A percentile compares a stretch with the other conserved stretches of the same genome.
Conservation (phyloP, 78 protist species). For the Dictyostelium capitatum region DNA sequence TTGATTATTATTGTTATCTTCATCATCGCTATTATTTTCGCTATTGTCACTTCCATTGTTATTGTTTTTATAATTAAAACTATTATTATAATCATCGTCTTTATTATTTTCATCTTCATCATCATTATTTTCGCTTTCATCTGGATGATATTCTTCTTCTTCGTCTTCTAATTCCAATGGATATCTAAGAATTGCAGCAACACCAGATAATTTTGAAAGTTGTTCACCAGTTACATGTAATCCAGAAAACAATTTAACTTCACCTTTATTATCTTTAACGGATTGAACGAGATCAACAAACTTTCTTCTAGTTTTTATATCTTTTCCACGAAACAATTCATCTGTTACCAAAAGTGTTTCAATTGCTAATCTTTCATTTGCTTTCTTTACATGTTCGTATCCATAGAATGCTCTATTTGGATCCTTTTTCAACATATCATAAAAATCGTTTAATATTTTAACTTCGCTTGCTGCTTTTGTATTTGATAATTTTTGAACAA, state of each 20-base stretch:
- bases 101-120: background rate
- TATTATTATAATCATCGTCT: background rate
- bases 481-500: constrained; percentile 72
- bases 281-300: constrained; percentile 92
- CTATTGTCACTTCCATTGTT: background rate
- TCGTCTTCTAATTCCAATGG: constrained; percentile 92
- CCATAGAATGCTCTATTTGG: constrained; percentile 94
- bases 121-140: constrained; percentile 32
- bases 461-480: constrained; percentile 93
- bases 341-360: constrained; percentile 89
- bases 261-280: constrained; percentile 88
- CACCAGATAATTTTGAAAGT: constrained; percentile 86
- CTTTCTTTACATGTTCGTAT: constrained; percentile 85
- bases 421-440: constrained; percentile 75
- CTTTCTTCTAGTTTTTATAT: constrained; percentile 73
- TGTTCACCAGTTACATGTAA: constrained; percentile 95
- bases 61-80: background rate
- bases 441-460: constrained; percentile 74
- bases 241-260: constrained; percentile 89
- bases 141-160: constrained; percentile 68
- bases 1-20: background rate
- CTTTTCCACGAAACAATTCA: constrained; percentile 85
- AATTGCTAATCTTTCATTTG: constrained; percentile 88
- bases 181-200: constrained; percentile 95
- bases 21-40: background rate